Evolutionary conservation across 73 alveolate genomes (phyloP).

Genomic region (Durusdinium trenchii): DNA sequence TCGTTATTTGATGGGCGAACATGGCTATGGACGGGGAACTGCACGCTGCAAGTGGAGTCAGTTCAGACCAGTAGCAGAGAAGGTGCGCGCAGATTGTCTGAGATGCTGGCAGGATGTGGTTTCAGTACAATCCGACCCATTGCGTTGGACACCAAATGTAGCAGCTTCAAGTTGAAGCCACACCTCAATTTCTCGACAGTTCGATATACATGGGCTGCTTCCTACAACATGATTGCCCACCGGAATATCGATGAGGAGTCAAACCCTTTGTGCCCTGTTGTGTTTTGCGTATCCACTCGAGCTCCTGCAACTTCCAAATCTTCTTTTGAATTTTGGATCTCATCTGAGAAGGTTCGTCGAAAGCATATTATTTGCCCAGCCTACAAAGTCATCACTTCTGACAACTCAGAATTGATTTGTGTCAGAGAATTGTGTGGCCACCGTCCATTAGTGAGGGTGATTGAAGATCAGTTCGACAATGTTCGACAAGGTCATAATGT

Average conservation of each 20-base stretch:
- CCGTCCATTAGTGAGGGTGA: neutral
- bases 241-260: neutral
- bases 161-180: constrained; percentile 25
- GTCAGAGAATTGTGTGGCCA: neutral
- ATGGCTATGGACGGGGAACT: neutral
- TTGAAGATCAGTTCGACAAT: neutral
- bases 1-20: neutral
- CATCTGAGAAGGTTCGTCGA: constrained; percentile 1
- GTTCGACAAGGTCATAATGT: neutral
- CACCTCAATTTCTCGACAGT: neutral
- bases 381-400: neutral
- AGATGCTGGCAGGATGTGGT: neutral
- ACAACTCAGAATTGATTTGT: neutral
- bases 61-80: constrained; percentile 39
- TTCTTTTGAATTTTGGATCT: neutral
- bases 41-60: neutral
- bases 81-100: constrained; percentile 1
- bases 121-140: neutral
- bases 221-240: constrained; percentile 17
- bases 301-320: neutral
- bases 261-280: neutral
- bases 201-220: constrained; percentile 11
- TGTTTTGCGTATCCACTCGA: neutral
- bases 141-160: neutral
- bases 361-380: constrained; percentile 18